Evolutionary conservation across 2,329 filamentous ascomycete species (phyloP).

Genomic region (Botrytis fabae): DNA sequence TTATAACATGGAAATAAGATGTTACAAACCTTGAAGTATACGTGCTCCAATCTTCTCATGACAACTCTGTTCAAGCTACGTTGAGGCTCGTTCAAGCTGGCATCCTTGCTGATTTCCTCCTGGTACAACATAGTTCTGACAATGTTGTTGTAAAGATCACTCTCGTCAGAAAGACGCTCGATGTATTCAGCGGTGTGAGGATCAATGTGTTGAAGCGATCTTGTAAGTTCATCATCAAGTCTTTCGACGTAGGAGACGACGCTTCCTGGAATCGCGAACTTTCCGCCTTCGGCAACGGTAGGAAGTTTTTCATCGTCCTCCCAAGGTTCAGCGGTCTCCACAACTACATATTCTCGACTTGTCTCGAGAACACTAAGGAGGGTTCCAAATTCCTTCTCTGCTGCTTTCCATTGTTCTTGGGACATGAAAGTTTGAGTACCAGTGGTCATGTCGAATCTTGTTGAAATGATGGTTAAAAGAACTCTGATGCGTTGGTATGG

Average conservation of each 20-base stretch:
- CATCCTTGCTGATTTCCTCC: conserved; percentile 72
- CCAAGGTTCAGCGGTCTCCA: conserved; percentile 96
- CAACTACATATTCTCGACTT: conserved; percentile 78
- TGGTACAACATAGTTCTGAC: conserved; percentile 87
- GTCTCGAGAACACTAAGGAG: conserved; percentile 78
- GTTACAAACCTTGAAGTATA: conserved; percentile 86
- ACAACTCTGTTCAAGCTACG: conserved; percentile 90
- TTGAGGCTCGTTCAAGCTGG: conserved; percentile 71
- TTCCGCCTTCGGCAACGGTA: conserved; percentile 68
- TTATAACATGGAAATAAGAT: conserved; percentile 29
- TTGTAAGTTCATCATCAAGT: conserved; percentile 93
- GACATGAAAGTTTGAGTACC: conserved; percentile 82
- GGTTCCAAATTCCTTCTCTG: conserved; percentile 79
- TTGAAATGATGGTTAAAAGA: conserved; percentile 86
- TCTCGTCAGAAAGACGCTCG: conserved; percentile 89
- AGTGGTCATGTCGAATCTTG: conserved; percentile 87
- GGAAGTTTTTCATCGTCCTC: conserved; percentile 97
- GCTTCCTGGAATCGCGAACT: conserved; percentile 89
- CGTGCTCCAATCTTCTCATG: conserved; percentile 91
- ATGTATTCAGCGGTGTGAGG: conserved; percentile 99
- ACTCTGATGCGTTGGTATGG: conserved; percentile 95
- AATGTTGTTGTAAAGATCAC: conserved; percentile 86
- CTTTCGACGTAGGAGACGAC: conserved; percentile 92
- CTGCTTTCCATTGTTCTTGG: conserved; percentile 94
- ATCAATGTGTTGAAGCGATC: conserved; percentile 96